A percentile compares a stretch with the other conserved stretches of the same genome.
Evolutionary conservation across 2,329 filamentous ascomycete genomes (phyloP).

Genomic region (Microascus cirrosus): DNA sequence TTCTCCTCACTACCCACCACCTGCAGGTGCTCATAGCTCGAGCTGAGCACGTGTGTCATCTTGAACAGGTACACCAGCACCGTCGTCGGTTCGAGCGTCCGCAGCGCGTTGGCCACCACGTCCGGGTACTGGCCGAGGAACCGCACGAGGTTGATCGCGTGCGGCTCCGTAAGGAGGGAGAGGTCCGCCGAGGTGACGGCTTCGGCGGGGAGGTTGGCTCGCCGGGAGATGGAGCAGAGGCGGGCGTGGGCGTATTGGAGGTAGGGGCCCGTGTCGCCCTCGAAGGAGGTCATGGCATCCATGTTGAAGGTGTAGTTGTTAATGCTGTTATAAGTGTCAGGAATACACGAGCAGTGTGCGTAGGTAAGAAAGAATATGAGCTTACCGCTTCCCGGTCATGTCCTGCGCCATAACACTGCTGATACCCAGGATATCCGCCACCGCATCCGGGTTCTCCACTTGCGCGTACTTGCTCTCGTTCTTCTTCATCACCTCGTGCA

Average conservation of each 20-base stretch:
- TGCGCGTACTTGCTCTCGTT: conserved; percentile 87
- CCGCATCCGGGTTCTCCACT: conserved; percentile 69
- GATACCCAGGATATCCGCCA: conserved; percentile 83
- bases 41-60: conserved; percentile 72
- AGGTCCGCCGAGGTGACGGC: conserved; percentile 55
- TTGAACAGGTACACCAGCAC: conserved; percentile 63
- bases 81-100: conserved; percentile 64
- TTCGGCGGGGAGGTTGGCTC: conserved; percentile 38
- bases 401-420: conserved; percentile 97
- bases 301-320: conserved; percentile 67
- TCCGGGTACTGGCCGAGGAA: conserved; percentile 78
- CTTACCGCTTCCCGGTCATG: conserved; percentile 71
- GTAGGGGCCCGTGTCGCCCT: conserved; percentile 77
- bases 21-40: conserved; percentile 70
- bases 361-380: background rate
- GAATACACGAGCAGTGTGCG: background rate
- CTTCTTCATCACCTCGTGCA: conserved; percentile 94
- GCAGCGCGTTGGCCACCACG: conserved; percentile 71
- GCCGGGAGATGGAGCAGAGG: conserved; percentile 52
- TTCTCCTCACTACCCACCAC: conserved; percentile 71
- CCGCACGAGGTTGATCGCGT: conserved; percentile 63
- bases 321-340: conserved; percentile 27
- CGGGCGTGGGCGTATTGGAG: conserved; percentile 75
- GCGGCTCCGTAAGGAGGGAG: conserved; percentile 56
- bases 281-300: conserved; percentile 72